A percentile compares a stretch with the other conserved stretches of the same genome.
phyloP scores from a whole-genome alignment of 2,329 filamentous ascomycete genomes.

The Aspergillus sp. region DNA sequence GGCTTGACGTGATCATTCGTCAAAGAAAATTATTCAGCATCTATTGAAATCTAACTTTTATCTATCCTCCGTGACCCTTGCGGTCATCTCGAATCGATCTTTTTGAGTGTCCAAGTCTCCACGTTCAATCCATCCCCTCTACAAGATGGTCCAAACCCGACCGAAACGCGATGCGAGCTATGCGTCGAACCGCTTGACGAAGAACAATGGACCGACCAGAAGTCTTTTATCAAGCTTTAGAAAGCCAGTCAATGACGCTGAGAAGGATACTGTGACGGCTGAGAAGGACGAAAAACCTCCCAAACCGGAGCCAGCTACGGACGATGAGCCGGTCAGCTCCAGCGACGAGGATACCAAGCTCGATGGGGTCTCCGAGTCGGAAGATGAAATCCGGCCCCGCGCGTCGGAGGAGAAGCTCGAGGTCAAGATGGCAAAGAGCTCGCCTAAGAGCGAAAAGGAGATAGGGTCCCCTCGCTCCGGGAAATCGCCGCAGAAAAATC shows the following conservation, averaged over 20 bases:
- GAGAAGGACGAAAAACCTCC: neutral
- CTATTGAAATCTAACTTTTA: neutral
- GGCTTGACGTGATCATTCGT: constrained; percentile 1
- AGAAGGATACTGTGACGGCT: neutral
- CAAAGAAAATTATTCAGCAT: neutral
- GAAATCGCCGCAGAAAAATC: constrained; percentile 5
- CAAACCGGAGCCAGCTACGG: constrained; percentile 27
- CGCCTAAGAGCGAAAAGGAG: constrained; percentile 1
- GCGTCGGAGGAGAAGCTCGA: constrained; percentile 18
- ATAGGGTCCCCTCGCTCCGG: constrained; percentile 2
- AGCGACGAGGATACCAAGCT: constrained; percentile 25
- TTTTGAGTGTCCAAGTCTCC: neutral
- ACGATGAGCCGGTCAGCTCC: constrained; percentile 37
- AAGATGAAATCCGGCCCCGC: constrained; percentile 1
- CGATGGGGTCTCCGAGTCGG: constrained; percentile 6
- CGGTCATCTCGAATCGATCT: neutral
- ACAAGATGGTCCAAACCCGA: constrained; percentile 18
- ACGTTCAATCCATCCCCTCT: neutral
- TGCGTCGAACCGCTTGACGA: constrained; percentile 25
- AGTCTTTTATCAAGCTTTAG: constrained; percentile 29
- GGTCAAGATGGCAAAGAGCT: constrained; percentile 20
- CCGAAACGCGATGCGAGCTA: constrained; percentile 28
- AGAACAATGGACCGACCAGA: constrained; percentile 9
- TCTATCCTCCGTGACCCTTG: neutral
- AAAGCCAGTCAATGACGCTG: neutral